phyloP scores from a whole-genome alignment of 305 asterid genomes.

The Galium porrigens region DNA sequence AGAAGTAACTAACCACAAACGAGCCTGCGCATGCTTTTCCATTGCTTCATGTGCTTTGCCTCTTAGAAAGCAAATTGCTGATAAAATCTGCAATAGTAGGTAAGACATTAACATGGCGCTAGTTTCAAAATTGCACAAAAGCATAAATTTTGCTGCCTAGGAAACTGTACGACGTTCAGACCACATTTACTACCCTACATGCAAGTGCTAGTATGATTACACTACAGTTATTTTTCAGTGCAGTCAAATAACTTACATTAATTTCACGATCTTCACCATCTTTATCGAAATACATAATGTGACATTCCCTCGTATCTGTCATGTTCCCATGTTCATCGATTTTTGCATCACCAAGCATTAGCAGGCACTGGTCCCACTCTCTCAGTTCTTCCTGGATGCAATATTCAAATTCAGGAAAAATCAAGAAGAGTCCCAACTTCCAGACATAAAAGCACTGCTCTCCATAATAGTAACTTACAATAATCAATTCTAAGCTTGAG shows the following conservation, averaged over 20 bases:
- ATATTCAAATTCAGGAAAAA: slow-evolving; percentile 2
- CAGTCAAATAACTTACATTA: slow-evolving; percentile 43
- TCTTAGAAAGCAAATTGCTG: slow-evolving; percentile 88
- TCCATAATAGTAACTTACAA: not conserved
- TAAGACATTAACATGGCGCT: not conserved
- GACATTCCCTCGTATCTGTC: slow-evolving; percentile 62
- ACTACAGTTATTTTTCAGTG: not conserved
- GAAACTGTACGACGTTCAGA: not conserved
- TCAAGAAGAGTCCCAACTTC: not conserved
- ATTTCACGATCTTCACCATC: slow-evolving; percentile 98
- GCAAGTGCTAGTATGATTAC: not conserved
- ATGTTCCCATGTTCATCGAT: slow-evolving; percentile 90
- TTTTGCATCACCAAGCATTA: slow-evolving; percentile 89
- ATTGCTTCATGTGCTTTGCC: slow-evolving; percentile 96
- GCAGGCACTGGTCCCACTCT: slow-evolving; percentile 97
- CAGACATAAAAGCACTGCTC: not conserved
- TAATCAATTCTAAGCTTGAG: not conserved
- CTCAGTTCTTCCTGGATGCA: slow-evolving; percentile 72
- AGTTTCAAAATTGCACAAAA: not conserved
- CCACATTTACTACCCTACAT: not conserved
- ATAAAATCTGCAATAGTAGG: slow-evolving; percentile 44
- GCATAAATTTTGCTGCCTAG: not conserved
- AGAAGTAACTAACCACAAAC: slow-evolving; percentile 57
- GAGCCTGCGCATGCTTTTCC: slow-evolving; percentile 86
- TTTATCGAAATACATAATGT: slow-evolving; percentile 71